These are phyloP conservation scores for Xylaria sp. DNA, from an alignment of 2,329 filamentous ascomycete species.

Conservation along the genomic window DNA sequence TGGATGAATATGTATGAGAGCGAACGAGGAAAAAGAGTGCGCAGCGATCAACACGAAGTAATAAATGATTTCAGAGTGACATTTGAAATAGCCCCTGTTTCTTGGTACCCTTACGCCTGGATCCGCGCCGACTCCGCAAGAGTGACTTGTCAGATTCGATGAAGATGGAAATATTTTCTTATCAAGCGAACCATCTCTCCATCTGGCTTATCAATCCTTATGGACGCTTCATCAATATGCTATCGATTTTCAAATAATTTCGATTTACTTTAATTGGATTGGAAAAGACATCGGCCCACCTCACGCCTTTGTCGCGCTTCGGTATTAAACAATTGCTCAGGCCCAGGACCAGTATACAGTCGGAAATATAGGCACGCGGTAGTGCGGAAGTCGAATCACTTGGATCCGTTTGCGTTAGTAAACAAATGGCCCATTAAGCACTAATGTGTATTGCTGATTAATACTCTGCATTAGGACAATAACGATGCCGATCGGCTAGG, in stretches of 20 bases:
- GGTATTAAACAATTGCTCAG: neutral
- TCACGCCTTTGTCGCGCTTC: neutral
- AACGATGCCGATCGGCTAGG: neutral
- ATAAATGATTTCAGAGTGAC: slow-evolving; percentile 17
- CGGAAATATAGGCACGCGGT: no score
- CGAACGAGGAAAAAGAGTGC: neutral
- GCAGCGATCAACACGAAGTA: slow-evolving; percentile 7
- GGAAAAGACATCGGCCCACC: neutral
- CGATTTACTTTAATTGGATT: neutral
- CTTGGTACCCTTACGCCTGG: slow-evolving; percentile 13
- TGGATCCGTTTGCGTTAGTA: neutral
- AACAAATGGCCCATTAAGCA: neutral
- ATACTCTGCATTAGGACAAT: neutral
- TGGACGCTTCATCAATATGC: neutral
- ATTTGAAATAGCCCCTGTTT: slow-evolving; percentile 32
- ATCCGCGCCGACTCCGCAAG: slow-evolving; percentile 13
- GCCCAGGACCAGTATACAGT: no score
- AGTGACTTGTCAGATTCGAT: slow-evolving; percentile 12
- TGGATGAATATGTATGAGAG: neutral
- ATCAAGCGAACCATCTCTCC: neutral
- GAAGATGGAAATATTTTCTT: neutral
- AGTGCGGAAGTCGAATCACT: neutral
- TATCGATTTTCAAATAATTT: neutral
- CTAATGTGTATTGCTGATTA: neutral
- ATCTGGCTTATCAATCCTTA: slow-evolving; percentile 23